phyloP scores from a whole-genome alignment of 164 flowering plant species.

The Stephania cephalantha region DNA sequence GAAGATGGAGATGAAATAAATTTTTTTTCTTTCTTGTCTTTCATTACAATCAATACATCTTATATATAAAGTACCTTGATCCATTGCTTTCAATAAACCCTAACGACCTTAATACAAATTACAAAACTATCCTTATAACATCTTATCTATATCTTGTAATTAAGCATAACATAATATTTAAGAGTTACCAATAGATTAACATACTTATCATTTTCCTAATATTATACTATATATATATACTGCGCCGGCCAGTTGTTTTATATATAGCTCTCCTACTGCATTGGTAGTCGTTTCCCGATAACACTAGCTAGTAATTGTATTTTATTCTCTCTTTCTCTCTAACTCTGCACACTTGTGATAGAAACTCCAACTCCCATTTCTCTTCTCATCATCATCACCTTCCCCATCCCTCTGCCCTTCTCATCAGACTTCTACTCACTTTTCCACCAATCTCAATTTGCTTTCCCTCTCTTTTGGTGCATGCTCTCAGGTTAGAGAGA shows the following conservation, averaged over 20 bases:
- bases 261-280: constrained; percentile 14
- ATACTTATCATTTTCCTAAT: no score
- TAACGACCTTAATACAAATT: no score
- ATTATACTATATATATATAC: not conserved
- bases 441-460: not conserved
- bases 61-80: no score
- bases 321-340: not conserved
- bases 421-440: constrained; percentile 6
- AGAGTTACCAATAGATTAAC: no score
- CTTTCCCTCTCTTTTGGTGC: constrained; percentile 5
- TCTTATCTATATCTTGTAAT: no score
- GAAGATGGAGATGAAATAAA: no score
- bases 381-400: constrained; percentile 11
- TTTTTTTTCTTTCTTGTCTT: no score
- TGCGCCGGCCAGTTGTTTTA: constrained; percentile 16
- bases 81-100: no score
- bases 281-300: constrained; percentile 19
- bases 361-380: constrained; percentile 10
- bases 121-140: no score
- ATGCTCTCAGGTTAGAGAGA: not conserved
- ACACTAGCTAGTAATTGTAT: not conserved
- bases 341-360: constrained; percentile 14
- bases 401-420: constrained; percentile 15
- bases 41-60: no score
- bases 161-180: no score